phyloP scores from a whole-genome alignment of 257 asterid genomes.

The Solanum commersonii region DNA sequence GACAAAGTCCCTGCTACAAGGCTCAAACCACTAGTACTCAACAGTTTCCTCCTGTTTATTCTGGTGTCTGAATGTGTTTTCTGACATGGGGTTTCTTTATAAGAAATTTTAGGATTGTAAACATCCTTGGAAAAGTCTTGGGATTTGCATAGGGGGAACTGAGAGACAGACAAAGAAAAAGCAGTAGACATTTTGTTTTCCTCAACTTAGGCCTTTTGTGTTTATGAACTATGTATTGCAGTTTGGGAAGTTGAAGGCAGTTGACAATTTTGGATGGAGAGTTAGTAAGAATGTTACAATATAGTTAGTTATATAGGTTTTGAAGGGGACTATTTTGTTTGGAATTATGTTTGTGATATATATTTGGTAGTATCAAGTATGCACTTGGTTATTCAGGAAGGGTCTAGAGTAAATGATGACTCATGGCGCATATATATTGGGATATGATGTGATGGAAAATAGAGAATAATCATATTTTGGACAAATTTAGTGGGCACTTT shows the following conservation, averaged over 20 bases:
- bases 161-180: constrained; percentile 21
- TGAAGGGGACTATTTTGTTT: constrained; percentile 5
- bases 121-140: constrained; percentile 29
- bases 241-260: background rate
- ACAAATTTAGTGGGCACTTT: background rate
- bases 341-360: background rate
- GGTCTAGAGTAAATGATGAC: constrained; percentile 18
- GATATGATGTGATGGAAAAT: background rate
- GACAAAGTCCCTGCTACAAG: constrained; percentile 25
- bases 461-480: background rate
- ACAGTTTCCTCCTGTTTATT: constrained; percentile 28
- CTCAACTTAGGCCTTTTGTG: background rate
- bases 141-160: constrained; percentile 36
- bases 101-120: background rate
- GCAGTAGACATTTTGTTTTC: constrained; percentile 28
- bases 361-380: background rate
- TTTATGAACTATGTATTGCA: background rate
- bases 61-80: constrained; percentile 9
- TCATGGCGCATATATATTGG: background rate
- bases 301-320: constrained; percentile 3
- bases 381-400: constrained; percentile 22
- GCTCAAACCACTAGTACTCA: constrained; percentile 22
- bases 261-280: constrained; percentile 30
- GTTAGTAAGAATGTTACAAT: background rate
- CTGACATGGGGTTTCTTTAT: constrained; percentile 1